Evolutionary conservation across 108 stramenopile genomes (phyloP), one percentile per base, ranked within the genome.

Genomic region (Mayamaea pseudoterrestris): DNA sequence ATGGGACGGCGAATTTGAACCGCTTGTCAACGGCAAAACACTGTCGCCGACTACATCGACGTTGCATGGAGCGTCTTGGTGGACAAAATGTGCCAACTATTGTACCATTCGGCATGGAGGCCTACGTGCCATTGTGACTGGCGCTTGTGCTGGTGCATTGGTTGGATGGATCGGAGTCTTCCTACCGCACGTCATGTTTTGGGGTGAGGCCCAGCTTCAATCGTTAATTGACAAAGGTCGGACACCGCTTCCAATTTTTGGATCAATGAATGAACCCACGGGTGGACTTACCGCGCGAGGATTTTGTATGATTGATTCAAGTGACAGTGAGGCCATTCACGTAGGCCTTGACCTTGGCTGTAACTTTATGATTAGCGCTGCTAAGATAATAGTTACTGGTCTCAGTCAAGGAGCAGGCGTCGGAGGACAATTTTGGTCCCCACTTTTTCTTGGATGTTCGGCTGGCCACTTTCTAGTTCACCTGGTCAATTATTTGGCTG

Each of bases 341-440:
- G 47, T 34, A 24, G 66, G 66, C 6, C 65, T 76, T 22, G 54
- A 60, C 35, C 42, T 68, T 14, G 52, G 57, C 1, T 76, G 75
- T 49, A 60, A 61, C 12, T 25, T 30, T 41, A 17, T 63, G 0
- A 57, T 76, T 25, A 58, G 54, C 3, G 4, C 60, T 23, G 56
- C 68, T 12, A 76, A 76, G 41, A 66, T 63, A 23, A 43, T 76
- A 34, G 65, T 67, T 4, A 65, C 60, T 37, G 75, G 75, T 14
- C 41, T 76, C 3, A 68, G 66, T 43, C 57, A 71, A 28, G 69
- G 70, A 26, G 71, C 75, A 13, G 75, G 75, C 0, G 42, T 71
- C 29, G 75, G 75, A 35, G 75, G 75, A 1, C 75, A 76, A 30
- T 76, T 76, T 41, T 76, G 75, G 75, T 69, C 61, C 13, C 75